Percentiles rank a stretch among this genome's conserved stretches.
Conservation (phyloP, 371 early-diverging fungal species). For the Mortierella sp. region DNA sequence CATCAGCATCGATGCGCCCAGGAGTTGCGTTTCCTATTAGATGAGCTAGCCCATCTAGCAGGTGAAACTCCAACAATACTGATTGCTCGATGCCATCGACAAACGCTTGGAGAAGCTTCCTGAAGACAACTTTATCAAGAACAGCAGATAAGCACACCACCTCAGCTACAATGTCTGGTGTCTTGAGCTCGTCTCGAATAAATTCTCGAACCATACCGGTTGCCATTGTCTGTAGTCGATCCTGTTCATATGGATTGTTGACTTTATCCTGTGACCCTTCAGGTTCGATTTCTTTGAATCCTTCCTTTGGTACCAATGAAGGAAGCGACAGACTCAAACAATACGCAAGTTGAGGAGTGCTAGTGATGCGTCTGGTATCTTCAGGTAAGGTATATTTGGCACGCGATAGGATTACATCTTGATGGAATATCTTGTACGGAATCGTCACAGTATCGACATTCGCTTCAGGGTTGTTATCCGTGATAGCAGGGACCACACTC, state of each 20-base stretch:
- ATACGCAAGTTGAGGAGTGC: too few species aligned
- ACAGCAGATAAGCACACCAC: neutral
- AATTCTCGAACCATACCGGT: neutral
- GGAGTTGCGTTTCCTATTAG: neutral
- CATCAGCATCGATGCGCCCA: conserved; percentile 2
- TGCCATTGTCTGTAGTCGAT: neutral
- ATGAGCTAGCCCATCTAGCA: conserved; percentile 7
- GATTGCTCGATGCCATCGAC: neutral
- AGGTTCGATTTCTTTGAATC: too few species aligned
- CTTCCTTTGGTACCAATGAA: too few species aligned
- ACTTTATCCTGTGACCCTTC: too few species aligned
- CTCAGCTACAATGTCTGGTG: neutral
- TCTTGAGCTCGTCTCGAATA: neutral
- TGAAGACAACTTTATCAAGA: neutral
- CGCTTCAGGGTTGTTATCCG: too few species aligned
- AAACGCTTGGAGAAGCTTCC: neutral
- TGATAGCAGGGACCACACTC: too few species aligned
- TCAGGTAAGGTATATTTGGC: too few species aligned
- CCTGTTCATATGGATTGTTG: neutral
- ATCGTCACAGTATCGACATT: too few species aligned
- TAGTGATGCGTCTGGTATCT: too few species aligned
- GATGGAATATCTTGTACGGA: too few species aligned
- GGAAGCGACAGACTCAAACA: too few species aligned
- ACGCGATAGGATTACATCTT: too few species aligned
- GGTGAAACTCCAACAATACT: neutral